Evolutionary conservation across 768 basidiomycete genomes (phyloP), one percentile per base, ranked within the genome.

Genomic region (Lactarius hengduanensis): DNA sequence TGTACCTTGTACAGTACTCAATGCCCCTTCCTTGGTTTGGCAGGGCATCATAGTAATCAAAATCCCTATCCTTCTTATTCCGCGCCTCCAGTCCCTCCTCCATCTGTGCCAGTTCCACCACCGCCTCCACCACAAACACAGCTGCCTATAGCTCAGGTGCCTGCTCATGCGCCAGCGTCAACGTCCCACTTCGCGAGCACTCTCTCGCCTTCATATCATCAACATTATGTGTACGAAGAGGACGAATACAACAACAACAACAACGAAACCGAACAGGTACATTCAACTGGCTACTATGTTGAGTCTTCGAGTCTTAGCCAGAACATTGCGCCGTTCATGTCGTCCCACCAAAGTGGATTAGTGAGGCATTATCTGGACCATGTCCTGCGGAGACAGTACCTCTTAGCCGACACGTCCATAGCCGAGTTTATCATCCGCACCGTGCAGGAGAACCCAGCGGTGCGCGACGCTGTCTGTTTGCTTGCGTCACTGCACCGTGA

Each of bases 1-100:
- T 82, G 82, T 85, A 71, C 77, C 79, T 83, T 84, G 84, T 86
- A 86, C 82, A 82, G 80, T 83, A 79, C 85, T 88, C 84, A 87
- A 86, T 80, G 78, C 77, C 81, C 47, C 80, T 63, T 81, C 77
- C 75, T 62, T 66, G 50, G 38, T 79, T 79, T 81, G 78, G 77
- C 81, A 84, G 83, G 82, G 83, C 71, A 67, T 63, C 66, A 64
- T 69, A 69, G 65, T 63, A 65, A 72, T 70, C 70, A 59, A 71
- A 71, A 70, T 63, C 64, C 67, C 58, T 68, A 67, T 65, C 55
- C 57, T 65, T 72, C 67, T 59, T 71, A 68, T 59, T 66, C 66
- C 67, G 47, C 58, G 26, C 63, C 66, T 53, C 59, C 67, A 56
- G 57, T 43, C 32, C 58, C 59, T 53, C 50, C 50, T 22, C 50